phyloP scores from a whole-genome alignment of 495 filamentous ascomycete species.

The Chlorociboria aeruginascens region DNA sequence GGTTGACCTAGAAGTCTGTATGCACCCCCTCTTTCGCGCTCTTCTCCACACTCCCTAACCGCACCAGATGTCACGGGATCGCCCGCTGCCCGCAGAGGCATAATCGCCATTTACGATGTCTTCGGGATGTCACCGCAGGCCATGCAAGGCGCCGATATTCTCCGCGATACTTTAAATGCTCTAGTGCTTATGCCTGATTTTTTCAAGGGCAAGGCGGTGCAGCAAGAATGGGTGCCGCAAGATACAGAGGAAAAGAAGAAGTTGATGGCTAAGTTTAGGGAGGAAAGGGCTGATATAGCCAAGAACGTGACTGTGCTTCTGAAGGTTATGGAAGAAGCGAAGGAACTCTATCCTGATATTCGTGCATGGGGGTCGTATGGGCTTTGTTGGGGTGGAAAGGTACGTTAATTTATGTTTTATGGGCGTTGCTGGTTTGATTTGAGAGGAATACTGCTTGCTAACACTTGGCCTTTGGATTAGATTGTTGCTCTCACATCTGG shows the following conservation, averaged over 20 bases:
- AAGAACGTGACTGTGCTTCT: too few species aligned
- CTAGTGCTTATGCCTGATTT: slow-evolving; percentile 36
- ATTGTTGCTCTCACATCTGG: slow-evolving; percentile 30
- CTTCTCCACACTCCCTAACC: background rate
- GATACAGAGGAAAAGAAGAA: background rate
- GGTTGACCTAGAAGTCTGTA: too few species aligned
- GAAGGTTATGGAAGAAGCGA: too few species aligned
- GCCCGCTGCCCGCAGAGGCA: slow-evolving; percentile 22
- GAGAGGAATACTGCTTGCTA: too few species aligned
- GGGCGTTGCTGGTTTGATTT: too few species aligned
- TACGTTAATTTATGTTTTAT: background rate
- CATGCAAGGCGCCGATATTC: slow-evolving; percentile 39
- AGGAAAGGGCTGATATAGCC: too few species aligned
- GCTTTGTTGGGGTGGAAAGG: slow-evolving; percentile 33
- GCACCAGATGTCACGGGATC: slow-evolving; percentile 31
- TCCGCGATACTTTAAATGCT: slow-evolving; percentile 26
- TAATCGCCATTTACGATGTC: slow-evolving; percentile 41
- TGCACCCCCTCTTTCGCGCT: background rate
- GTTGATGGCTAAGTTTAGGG: background rate
- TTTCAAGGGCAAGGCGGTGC: slow-evolving; percentile 23
- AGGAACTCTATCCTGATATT: too few species aligned
- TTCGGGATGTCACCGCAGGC: slow-evolving; percentile 39
- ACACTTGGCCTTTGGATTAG: slow-evolving; percentile 23
- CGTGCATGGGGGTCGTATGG: slow-evolving; percentile 29
- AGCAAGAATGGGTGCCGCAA: background rate